Conservation (phyloP, 495 filamentous ascomycete species). For the Friedmanniomyces simplex region DNA sequence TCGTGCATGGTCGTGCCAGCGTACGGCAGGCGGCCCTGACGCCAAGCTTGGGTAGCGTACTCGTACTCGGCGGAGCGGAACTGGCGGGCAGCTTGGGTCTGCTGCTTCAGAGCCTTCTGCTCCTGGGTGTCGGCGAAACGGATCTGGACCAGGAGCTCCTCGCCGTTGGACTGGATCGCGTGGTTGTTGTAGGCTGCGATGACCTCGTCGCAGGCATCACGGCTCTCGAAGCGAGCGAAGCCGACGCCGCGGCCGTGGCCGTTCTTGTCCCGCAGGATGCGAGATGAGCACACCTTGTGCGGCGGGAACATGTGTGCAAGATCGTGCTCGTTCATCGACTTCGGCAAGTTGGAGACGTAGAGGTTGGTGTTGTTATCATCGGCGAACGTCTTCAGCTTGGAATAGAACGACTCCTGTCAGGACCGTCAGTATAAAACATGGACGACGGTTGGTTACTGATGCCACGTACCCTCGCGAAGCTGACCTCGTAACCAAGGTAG, state of each 20-base stretch:
- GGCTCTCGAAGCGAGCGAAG: conserved; percentile 87
- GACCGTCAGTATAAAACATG: conserved; percentile 14
- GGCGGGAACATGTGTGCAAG: conserved; percentile 69
- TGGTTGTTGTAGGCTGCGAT: conserved; percentile 74
- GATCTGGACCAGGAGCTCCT: conserved; percentile 76
- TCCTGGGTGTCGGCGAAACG: conserved; percentile 93
- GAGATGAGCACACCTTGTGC: conserved; percentile 76
- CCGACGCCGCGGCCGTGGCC: conserved; percentile 93
- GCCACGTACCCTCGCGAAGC: conserved; percentile 72
- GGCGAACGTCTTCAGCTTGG: conserved; percentile 82
- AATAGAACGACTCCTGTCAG: conserved; percentile 82
- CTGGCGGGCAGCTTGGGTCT: conserved; percentile 82
- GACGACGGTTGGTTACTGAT: neutral
- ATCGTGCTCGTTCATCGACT: conserved; percentile 76
- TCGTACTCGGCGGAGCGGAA: conserved; percentile 96
- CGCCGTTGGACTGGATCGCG: conserved; percentile 47
- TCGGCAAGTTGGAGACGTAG: conserved; percentile 92
- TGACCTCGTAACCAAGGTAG: conserved; percentile 87
- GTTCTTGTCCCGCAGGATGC: conserved; percentile 80
- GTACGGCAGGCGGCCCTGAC: conserved; percentile 14
- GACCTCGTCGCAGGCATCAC: conserved; percentile 76
- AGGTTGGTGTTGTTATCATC: conserved; percentile 85
- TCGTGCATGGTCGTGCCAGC: conserved; percentile 9
- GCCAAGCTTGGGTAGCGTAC: conserved; percentile 32
- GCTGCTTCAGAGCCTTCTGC: conserved; percentile 90